Base-by-base conservation (phyloP, 331 rosid species). In the Saraca asoca region DNA sequence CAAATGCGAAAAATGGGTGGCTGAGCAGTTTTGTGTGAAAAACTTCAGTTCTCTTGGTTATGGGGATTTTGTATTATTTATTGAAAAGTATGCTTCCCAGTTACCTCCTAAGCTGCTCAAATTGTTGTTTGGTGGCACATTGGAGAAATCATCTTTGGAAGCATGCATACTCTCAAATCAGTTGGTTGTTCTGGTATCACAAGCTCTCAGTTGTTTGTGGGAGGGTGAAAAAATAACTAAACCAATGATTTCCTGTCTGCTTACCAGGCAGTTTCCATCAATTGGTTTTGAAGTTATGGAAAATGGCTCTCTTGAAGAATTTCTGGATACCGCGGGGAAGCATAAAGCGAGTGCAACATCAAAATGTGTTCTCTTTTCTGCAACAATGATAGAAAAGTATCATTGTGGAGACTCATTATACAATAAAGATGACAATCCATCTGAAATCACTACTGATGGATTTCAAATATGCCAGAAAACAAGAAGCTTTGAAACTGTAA, bases 21-120 rank as follows among this genome's bases (percentile, higher is more conserved):
- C 82, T 31, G 87, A 88, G 74, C 87, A 88, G 71, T 86, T 85
- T 83, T 69, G 81, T 49, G 87, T 80, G 52, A 62, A 76, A 79
- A 86, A 82, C 59, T 93, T 93, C 19, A 82, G 51, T 73, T 75
- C 85, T 58, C 94, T 93, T 53, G 98, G 98, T 72, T 24, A 76
- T 66, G 97, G 96, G 77, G 95, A 86, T 60, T 86, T 93, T 64
- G 70, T 84, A 57, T 62, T 13, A 15, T 86, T 93, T 70, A 67
- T 93, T 64, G 91, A 88, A 76, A 86, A 83, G 58, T 37, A 83
- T 60, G 51, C 68, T 67, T 20, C 78, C 75, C 80, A 78, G 67
- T 86, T 93, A 29, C 97, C 98, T 49, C 70, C 49, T 37, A 88
- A 84, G 70, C 71, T 88, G 16, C 70, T 61, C 69, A 62, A 83